phyloP scores from a whole-genome alignment of 2,329 filamentous ascomycete genomes.

The Pseudocercospora crystallina region DNA sequence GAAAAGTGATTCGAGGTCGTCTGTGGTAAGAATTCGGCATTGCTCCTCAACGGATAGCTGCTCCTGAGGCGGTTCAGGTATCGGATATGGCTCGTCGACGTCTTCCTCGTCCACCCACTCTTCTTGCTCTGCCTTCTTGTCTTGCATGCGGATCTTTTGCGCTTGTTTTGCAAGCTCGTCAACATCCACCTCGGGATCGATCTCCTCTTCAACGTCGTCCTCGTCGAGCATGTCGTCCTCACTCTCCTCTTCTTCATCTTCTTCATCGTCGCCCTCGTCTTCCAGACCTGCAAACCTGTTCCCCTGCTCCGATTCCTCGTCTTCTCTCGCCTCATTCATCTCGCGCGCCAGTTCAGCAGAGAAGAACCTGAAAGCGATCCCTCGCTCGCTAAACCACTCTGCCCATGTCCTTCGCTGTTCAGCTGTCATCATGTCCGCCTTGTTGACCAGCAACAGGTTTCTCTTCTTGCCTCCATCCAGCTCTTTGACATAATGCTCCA shows the following conservation, averaged over 20 bases:
- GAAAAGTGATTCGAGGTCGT: constrained; percentile 89
- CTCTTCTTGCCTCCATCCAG: constrained; percentile 71
- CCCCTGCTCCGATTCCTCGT: constrained; percentile 32
- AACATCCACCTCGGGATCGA: constrained; percentile 45
- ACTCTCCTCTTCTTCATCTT: constrained; percentile 28
- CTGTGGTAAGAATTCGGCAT: constrained; percentile 80
- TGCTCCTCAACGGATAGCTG: constrained; percentile 43
- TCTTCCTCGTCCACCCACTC: constrained; percentile 40
- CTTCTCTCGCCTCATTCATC: constrained; percentile 70
- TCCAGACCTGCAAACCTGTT: constrained; percentile 32
- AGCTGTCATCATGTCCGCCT: constrained; percentile 97
- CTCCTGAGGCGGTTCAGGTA: constrained; percentile 35
- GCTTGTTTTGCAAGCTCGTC: constrained; percentile 39
- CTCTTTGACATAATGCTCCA: constrained; percentile 92
- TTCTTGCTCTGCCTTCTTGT: constrained; percentile 42
- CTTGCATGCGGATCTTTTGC: constrained; percentile 41
- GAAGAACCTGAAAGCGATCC: constrained; percentile 93
- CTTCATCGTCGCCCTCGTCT: constrained; percentile 65
- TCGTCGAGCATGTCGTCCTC: constrained; percentile 34
- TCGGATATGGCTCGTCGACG: constrained; percentile 30
- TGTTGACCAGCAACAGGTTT: constrained; percentile 93
- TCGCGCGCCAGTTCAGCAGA: constrained; percentile 91
- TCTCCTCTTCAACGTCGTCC: constrained; percentile 40
- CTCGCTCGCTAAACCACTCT: constrained; percentile 74
- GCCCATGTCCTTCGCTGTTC: constrained; percentile 83